Percentiles rank a stretch among this genome's conserved stretches.
Evolutionary conservation across 2,329 filamentous ascomycete genomes (phyloP).

Genomic region (Dactylellina haptotyla): DNA sequence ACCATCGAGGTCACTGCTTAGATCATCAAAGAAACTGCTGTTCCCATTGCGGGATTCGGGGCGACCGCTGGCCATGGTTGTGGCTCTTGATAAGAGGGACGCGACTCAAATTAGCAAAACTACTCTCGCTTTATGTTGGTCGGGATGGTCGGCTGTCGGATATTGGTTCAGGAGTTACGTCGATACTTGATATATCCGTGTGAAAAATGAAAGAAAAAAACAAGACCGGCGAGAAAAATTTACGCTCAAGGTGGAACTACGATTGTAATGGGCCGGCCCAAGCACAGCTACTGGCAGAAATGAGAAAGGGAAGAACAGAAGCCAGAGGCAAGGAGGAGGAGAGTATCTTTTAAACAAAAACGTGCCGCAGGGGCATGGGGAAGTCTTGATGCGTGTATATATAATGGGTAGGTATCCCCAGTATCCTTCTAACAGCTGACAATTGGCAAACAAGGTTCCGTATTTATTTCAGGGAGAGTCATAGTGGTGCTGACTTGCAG

Average conservation of each 20-base stretch:
- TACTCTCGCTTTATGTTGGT: no score
- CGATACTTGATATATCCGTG: not conserved
- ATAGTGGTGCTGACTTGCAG: conserved; percentile 36
- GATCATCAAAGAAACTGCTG: conserved; percentile 45
- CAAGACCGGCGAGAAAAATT: not conserved
- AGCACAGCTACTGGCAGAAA: conserved; percentile 8
- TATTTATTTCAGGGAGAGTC: conserved; percentile 50
- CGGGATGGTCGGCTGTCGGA: not conserved
- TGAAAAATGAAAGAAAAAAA: not conserved
- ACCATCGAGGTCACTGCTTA: conserved; percentile 50
- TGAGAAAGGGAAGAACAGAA: conserved; percentile 3
- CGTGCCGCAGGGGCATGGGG: not conserved
- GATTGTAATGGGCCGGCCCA: conserved; percentile 44
- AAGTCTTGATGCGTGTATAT: conserved; percentile 34
- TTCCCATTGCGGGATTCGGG: conserved; percentile 8
- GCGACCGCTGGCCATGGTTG: conserved; percentile 22
- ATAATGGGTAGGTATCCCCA: conserved; percentile 30
- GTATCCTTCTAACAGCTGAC: conserved; percentile 9
- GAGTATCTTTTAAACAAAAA: conserved; percentile 16
- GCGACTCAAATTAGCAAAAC: no score
- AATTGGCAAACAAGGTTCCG: conserved; percentile 27
- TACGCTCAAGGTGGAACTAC: conserved; percentile 20
- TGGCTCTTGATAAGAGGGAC: conserved; percentile 13
- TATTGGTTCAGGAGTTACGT: conserved; percentile 2
- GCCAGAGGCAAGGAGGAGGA: not conserved